Percentiles rank a stretch among this genome's conserved stretches.
phyloP scores from a whole-genome alignment of 1,139 yeast genomes.

The Scheffersomyces stambukii region DNA sequence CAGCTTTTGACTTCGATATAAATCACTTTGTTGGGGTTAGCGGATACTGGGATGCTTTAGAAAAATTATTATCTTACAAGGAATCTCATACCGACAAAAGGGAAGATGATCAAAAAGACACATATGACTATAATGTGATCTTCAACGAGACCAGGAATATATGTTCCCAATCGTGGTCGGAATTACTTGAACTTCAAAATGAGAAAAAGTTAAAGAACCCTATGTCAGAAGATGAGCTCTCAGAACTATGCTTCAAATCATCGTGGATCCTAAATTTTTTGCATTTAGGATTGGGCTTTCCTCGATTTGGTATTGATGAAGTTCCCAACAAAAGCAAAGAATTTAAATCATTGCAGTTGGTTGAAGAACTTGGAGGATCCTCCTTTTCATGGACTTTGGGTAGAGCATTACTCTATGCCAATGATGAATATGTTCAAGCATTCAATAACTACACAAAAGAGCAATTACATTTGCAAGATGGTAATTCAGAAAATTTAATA shows the following conservation, averaged over 20 bases:
- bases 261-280: constrained; percentile 70
- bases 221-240: constrained; percentile 36
- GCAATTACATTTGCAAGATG: constrained; percentile 23
- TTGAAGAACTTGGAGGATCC: constrained; percentile 59
- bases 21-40: constrained; percentile 75
- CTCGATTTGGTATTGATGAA: constrained; percentile 49
- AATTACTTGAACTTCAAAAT: constrained; percentile 37
- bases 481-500: not conserved
- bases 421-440: constrained; percentile 42
- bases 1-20: constrained; percentile 64
- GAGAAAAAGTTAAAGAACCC: constrained; percentile 23
- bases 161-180: constrained; percentile 39
- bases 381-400: constrained; percentile 85
- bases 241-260: constrained; percentile 60
- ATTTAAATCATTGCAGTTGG: constrained; percentile 53
- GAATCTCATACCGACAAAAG: constrained; percentile 5
- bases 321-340: constrained; percentile 18
- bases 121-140: constrained; percentile 37
- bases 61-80: constrained; percentile 36
- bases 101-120: constrained; percentile 10
- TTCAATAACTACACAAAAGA: constrained; percentile 25
- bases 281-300: constrained; percentile 72
- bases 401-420: constrained; percentile 63
- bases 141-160: constrained; percentile 42
- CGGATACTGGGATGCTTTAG: constrained; percentile 76